Evolutionary conservation across 495 filamentous ascomycete species (phyloP).

Genomic region (Margaritispora aquatica): DNA sequence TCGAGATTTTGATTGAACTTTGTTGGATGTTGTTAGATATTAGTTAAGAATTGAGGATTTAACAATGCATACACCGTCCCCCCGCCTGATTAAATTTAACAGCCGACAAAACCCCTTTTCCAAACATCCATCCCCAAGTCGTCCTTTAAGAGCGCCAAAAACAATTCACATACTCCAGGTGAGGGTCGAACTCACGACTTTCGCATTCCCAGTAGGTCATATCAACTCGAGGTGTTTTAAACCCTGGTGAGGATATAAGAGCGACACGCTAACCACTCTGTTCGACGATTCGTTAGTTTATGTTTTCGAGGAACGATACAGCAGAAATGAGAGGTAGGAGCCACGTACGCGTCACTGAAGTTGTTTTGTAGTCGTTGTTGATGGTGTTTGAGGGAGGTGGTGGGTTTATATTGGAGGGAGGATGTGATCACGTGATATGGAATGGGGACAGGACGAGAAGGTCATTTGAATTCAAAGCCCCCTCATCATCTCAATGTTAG

Average conservation of each 20-base stretch:
- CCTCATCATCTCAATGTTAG: too few species aligned
- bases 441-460: too few species aligned
- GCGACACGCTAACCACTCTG: constrained; percentile 29
- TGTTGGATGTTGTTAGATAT: too few species aligned
- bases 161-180: not conserved
- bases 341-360: constrained; percentile 27
- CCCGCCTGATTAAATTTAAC: not conserved
- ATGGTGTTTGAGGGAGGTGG: too few species aligned
- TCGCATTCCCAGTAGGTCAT: constrained; percentile 22
- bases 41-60: too few species aligned
- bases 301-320: constrained; percentile 19
- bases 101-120: not conserved
- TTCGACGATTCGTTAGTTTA: constrained; percentile 7
- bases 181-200: constrained; percentile 15
- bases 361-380: constrained; percentile 13
- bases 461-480: too few species aligned
- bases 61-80: too few species aligned
- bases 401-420: too few species aligned
- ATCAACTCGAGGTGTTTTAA: constrained; percentile 13
- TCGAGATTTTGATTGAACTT: too few species aligned
- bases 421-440: too few species aligned
- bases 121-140: not conserved
- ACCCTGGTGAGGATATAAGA: constrained; percentile 27
- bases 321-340: too few species aligned
- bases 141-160: not conserved